Base-by-base conservation (phyloP, 257 asterid species). In the Misopates orontium region DNA sequence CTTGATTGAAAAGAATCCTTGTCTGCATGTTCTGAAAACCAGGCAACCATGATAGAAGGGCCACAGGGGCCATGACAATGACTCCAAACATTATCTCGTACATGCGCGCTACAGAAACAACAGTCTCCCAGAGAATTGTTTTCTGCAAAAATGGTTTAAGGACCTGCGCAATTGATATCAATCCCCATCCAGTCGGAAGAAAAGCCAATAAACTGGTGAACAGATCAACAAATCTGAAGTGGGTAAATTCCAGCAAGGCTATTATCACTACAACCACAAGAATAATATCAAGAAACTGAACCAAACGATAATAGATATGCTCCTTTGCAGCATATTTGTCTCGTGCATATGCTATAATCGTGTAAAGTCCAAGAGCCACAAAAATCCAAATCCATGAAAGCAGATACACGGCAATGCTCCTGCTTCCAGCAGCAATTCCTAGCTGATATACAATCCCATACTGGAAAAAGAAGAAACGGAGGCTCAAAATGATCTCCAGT, bases 11-110 rank as follows among this genome's bases (percentile, higher is more conserved):
- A 41, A 93, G 86, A 74, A 93, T 90, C 91, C 96, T 86, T 18
- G 99, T 93, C 85, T 93, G 99, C 99, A 90, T 93, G 61, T 95
- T 85, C 71, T 93, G 99, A 82, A 90, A 93, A 13, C 97, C 99
- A 55, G 99, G 97, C 77, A 90, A 74, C 99, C 99, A 93, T 55
- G 99, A 93, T 36, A 93, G 79, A 60, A 90, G 80, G 51, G 95
- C 97, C 28, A 90, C 83, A 1, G 99, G 99, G 64, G 60, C 75
- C 97, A 93, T 81, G 73, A 93, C 95, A 74, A 90, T 78, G 54
- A 90, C 93, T 56, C 97, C 99, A 70, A 93, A 87, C 96, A 88
- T 82, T 36, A 88, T 88, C 55, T 93, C 99, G 52, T 93, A 93
- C 75, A 84, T 31, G 20, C 99, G 94, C 69, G 97, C 88, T 62